Conservation (phyloP, 139 green algal species). For the Auxenochlorella pyrenoidosa region DNA sequence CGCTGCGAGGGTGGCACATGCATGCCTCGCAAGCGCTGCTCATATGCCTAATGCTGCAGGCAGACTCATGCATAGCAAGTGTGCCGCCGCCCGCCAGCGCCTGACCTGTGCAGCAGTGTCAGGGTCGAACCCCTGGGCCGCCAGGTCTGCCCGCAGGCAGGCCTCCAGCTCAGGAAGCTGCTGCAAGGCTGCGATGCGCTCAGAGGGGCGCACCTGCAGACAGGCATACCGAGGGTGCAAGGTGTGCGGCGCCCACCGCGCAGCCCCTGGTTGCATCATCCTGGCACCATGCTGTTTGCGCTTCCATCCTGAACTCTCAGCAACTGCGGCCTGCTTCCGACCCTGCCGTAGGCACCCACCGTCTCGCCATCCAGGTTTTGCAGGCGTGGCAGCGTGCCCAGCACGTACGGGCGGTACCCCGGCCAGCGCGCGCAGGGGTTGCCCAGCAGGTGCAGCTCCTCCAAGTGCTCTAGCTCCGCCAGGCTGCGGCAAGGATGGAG, state of each 20-base stretch:
- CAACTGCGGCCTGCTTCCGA: neutral
- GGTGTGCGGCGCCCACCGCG: too few species aligned
- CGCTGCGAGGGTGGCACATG: neutral
- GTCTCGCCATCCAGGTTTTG: conserved; percentile 55
- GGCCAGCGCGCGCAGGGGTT: conserved; percentile 91
- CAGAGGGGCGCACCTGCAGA: neutral
- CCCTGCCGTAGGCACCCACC: neutral
- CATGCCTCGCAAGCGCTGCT: neutral
- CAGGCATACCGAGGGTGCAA: conserved; percentile 38
- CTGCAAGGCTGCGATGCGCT: conserved; percentile 19
- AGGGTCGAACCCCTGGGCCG: conserved; percentile 4
- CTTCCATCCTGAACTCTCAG: too few species aligned
- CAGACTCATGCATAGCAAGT: neutral
- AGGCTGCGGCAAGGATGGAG: conserved; percentile 44
- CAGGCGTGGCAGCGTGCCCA: conserved; percentile 82
- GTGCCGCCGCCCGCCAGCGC: neutral
- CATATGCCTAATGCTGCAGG: neutral
- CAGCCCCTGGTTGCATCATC: too few species aligned
- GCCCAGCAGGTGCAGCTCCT: conserved; percentile 84
- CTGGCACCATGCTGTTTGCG: too few species aligned
- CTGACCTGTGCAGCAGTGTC: conserved; percentile 7
- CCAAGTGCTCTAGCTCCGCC: conserved; percentile 47
- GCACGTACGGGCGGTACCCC: conserved; percentile 81
- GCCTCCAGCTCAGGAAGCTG: conserved; percentile 13
- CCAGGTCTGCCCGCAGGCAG: conserved; percentile 14